phyloP scores from a whole-genome alignment of 1,139 yeast genomes.

The Candida glucosophila region DNA sequence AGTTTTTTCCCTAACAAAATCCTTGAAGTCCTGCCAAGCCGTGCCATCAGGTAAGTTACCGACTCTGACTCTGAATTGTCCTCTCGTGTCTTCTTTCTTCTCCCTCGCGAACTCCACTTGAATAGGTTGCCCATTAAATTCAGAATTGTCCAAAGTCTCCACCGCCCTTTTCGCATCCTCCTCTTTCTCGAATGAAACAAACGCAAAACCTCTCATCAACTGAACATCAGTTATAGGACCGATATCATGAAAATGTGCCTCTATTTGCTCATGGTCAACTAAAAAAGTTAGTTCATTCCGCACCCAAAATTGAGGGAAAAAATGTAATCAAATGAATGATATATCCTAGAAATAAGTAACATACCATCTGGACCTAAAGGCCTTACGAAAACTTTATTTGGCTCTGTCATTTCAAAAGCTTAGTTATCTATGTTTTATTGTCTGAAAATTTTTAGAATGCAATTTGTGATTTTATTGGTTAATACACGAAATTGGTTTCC shows the following conservation, averaged over 20 bases:
- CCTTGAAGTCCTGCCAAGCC: conserved; percentile 83
- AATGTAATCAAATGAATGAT: not conserved
- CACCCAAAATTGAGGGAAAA: not conserved
- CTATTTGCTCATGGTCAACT: conserved; percentile 49
- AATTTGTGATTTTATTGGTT: too few relatives aligned
- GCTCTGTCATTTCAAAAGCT: conserved; percentile 13
- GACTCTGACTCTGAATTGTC: conserved; percentile 64
- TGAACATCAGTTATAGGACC: conserved; percentile 65
- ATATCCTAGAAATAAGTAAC: conserved; percentile 4
- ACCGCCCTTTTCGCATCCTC: conserved; percentile 63
- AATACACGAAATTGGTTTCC: too few relatives aligned
- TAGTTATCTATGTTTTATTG: not conserved
- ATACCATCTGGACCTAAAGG: conserved; percentile 27
- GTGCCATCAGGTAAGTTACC: conserved; percentile 65
- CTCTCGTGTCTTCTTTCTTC: conserved; percentile 51
- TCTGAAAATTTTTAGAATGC: not conserved
- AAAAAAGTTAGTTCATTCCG: conserved; percentile 1
- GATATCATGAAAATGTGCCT: conserved; percentile 54
- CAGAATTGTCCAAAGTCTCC: conserved; percentile 49
- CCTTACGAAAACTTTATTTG: conserved; percentile 32
- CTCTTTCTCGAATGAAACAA: conserved; percentile 58
- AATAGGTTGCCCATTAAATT: conserved; percentile 54
- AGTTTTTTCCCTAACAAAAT: conserved; percentile 64
- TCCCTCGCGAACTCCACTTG: conserved; percentile 64
- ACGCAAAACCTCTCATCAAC: conserved; percentile 69